Evolutionary conservation across 768 basidiomycete genomes (phyloP).

Genomic region (Collybiopsis luxurians): DNA sequence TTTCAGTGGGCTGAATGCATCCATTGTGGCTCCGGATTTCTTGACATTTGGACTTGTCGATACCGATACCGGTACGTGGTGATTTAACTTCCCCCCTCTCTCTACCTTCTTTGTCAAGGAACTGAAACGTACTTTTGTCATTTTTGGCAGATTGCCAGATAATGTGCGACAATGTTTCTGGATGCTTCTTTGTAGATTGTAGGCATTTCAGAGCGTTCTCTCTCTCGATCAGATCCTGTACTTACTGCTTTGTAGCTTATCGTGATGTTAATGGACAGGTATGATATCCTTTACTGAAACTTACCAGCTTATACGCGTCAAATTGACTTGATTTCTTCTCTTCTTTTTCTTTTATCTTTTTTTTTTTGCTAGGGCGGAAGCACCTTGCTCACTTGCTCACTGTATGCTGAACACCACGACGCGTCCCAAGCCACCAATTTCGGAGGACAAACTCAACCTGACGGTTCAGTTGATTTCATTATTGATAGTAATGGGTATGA

Average conservation of each 20-base stretch:
- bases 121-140: background rate
- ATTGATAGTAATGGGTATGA: constrained; percentile 39
- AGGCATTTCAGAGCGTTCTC: constrained; percentile 11
- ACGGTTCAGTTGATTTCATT: constrained; percentile 40
- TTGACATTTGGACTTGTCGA: constrained; percentile 35
- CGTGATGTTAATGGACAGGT: constrained; percentile 37
- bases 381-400: constrained; percentile 32
- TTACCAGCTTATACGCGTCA: no score
- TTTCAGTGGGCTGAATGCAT: constrained; percentile 28
- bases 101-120: no score
- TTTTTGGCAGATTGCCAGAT: constrained; percentile 29
- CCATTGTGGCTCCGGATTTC: constrained; percentile 30
- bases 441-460: constrained; percentile 41
- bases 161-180: constrained; percentile 28
- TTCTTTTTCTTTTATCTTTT: background rate
- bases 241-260: constrained; percentile 28
- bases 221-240: no score
- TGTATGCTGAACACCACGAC: constrained; percentile 32
- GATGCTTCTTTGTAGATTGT: constrained; percentile 32
- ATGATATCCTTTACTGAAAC: no score
- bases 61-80: constrained; percentile 23
- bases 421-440: constrained; percentile 34
- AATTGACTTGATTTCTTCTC: background rate
- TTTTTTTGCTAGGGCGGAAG: constrained; percentile 24
- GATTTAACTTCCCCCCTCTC: background rate